Conservation (phyloP, 129 eudicot genomes). For the Helichrysum umbraculigerum region DNA sequence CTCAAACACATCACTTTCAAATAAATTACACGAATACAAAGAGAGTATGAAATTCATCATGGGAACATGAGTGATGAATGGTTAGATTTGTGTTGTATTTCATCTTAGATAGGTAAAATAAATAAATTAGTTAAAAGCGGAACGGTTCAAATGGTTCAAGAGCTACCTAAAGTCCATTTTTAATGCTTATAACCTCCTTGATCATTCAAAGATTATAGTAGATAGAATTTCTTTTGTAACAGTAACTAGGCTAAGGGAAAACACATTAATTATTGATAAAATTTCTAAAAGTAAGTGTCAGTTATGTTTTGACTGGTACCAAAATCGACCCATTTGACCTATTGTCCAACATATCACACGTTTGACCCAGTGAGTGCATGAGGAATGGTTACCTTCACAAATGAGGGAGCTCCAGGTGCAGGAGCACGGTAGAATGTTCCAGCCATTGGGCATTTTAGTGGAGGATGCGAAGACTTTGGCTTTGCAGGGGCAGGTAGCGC, state of each 20-base stretch:
- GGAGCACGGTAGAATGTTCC: constrained; percentile 85
- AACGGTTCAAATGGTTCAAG: not conserved
- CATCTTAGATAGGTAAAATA: not conserved
- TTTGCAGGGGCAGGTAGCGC: constrained; percentile 42
- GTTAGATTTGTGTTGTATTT: not conserved
- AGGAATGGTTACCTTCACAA: constrained; percentile 59
- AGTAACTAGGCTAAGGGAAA: not conserved
- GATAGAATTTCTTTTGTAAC: not conserved
- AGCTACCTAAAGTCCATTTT: not conserved
- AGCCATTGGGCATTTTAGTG: constrained; percentile 80
- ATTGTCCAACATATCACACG: not conserved
- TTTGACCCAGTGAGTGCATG: not conserved
- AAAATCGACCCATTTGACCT: not conserved
- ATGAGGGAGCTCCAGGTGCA: constrained; percentile 79
- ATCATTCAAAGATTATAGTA: not conserved
- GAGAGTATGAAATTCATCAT: not conserved
- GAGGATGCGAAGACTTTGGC: constrained; percentile 63
- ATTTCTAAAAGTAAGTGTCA: not conserved
- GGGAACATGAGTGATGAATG: not conserved
- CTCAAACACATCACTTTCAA: not conserved
- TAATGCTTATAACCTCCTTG: not conserved
- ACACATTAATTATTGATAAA: not conserved
- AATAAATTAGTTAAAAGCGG: not conserved
- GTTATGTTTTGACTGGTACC: not conserved
- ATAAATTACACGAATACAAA: not conserved